These are phyloP conservation scores for Allodekkera sacchari DNA, from an alignment of 805 yeast genomes.

Conservation along the genomic window DNA sequence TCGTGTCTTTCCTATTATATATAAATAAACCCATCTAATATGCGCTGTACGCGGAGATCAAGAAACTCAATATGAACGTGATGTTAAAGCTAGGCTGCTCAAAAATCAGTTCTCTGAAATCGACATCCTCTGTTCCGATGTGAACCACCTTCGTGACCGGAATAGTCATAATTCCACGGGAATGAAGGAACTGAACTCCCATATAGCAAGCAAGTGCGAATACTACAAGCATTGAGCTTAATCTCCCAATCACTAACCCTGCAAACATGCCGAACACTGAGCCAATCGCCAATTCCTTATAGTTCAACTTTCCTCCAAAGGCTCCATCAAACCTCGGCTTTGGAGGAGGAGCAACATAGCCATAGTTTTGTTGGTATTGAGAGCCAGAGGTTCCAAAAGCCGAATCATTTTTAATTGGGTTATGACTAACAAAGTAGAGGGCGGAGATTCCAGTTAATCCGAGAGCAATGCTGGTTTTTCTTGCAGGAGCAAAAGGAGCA, in stretches of 20 bases:
- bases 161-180: slow-evolving; percentile 42
- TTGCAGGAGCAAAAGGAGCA: too few species aligned
- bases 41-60: slow-evolving; percentile 40
- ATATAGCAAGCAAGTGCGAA: slow-evolving; percentile 38
- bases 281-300: slow-evolving; percentile 56
- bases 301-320: slow-evolving; percentile 43
- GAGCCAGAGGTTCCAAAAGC: slow-evolving; percentile 3
- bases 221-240: slow-evolving; percentile 45
- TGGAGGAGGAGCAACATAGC: slow-evolving; percentile 4
- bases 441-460: slow-evolving; percentile 11
- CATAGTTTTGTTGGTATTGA: slow-evolving; percentile 1
- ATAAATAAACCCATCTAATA: too few species aligned
- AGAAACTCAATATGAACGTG: slow-evolving; percentile 44
- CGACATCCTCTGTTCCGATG: slow-evolving; percentile 32
- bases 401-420: slow-evolving; percentile 16
- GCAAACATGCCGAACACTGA: slow-evolving; percentile 51
- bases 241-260: slow-evolving; percentile 55
- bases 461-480: neutral
- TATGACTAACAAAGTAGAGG: slow-evolving; percentile 9
- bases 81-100: slow-evolving; percentile 56
- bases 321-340: slow-evolving; percentile 25
- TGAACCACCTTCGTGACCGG: slow-evolving; percentile 29
- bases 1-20: too few species aligned
- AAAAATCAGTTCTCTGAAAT: slow-evolving; percentile 40
- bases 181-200: slow-evolving; percentile 44